Conservation (phyloP, 2,329 filamentous ascomycete species). For the Cladosporium sp. region DNA sequence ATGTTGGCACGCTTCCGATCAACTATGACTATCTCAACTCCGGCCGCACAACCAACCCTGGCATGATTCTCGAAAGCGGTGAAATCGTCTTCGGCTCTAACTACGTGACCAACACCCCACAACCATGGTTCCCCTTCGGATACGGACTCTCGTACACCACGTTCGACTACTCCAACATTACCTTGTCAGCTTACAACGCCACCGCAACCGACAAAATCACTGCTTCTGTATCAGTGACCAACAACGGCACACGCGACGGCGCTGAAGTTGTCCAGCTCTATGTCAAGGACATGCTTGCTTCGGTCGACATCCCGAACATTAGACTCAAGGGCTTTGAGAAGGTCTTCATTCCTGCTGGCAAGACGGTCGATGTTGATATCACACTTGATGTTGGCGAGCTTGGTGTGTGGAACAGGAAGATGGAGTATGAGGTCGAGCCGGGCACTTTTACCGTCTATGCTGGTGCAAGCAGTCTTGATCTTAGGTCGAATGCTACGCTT, state of each 20-base stretch:
- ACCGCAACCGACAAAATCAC: constrained; percentile 5
- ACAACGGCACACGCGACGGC: constrained; percentile 11
- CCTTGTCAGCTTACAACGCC: constrained; percentile 32
- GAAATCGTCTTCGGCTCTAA: constrained; percentile 61
- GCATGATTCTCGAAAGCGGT: constrained; percentile 53
- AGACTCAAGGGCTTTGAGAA: constrained; percentile 68
- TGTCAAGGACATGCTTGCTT: constrained; percentile 44
- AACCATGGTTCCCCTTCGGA: constrained; percentile 69
- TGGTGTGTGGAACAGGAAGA: constrained; percentile 54
- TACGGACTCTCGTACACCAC: constrained; percentile 74
- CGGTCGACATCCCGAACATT: constrained; percentile 62
- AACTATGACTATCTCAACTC: constrained; percentile 73
- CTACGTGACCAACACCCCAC: constrained; percentile 59
- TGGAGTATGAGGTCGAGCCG: constrained; percentile 71
- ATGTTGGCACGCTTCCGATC: constrained; percentile 62
- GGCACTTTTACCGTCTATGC: constrained; percentile 62
- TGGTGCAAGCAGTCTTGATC: constrained; percentile 55
- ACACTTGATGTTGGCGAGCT: constrained; percentile 51
- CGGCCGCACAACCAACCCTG: constrained; percentile 54
- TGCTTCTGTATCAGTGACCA: constrained; percentile 19
- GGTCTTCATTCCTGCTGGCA: constrained; percentile 54
- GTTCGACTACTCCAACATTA: constrained; percentile 6
- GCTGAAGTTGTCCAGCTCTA: constrained; percentile 11
- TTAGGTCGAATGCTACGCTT: constrained; percentile 52
- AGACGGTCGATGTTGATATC: constrained; percentile 58